Conservation (phyloP, 2,329 filamentous ascomycete species). For the Microdochium trichocladiopsis region DNA sequence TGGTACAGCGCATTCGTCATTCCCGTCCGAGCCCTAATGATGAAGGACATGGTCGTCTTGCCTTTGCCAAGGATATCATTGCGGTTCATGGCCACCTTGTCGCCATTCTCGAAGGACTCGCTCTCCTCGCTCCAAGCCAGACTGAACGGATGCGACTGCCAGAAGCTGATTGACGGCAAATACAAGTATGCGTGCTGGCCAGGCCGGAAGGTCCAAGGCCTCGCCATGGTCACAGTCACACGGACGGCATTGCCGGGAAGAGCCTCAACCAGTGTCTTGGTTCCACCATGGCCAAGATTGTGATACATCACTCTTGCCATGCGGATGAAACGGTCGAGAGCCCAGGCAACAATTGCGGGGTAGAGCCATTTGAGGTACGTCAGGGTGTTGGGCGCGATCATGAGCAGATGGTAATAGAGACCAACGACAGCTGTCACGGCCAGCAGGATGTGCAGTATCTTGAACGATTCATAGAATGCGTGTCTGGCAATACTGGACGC, state of each 20-base stretch:
- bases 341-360: slow-evolving; percentile 60
- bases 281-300: slow-evolving; percentile 61
- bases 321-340: slow-evolving; percentile 53
- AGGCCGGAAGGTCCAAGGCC: slow-evolving; percentile 68
- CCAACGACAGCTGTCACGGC: slow-evolving; percentile 54
- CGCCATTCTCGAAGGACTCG: slow-evolving; percentile 30
- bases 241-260: slow-evolving; percentile 70
- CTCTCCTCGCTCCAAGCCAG: slow-evolving; percentile 70
- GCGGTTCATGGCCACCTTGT: slow-evolving; percentile 52
- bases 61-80: slow-evolving; percentile 51
- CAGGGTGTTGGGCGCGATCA: slow-evolving; percentile 35
- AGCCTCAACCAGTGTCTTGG: slow-evolving; percentile 64
- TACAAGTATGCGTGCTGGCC: slow-evolving; percentile 78
- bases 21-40: slow-evolving; percentile 67
- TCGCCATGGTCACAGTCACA: slow-evolving; percentile 66
- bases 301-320: slow-evolving; percentile 53
- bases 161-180: slow-evolving; percentile 63
- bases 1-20: slow-evolving; percentile 66
- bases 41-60: slow-evolving; percentile 62
- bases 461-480: slow-evolving; percentile 74
- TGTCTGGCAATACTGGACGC: slow-evolving; percentile 66
- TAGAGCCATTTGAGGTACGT: slow-evolving; percentile 37
- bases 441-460: slow-evolving; percentile 61
- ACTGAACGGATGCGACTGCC: slow-evolving; percentile 75
- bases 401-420: slow-evolving; percentile 60